Conservation (phyloP, 345 rosid species). For the Arabidopsis suecica region DNA sequence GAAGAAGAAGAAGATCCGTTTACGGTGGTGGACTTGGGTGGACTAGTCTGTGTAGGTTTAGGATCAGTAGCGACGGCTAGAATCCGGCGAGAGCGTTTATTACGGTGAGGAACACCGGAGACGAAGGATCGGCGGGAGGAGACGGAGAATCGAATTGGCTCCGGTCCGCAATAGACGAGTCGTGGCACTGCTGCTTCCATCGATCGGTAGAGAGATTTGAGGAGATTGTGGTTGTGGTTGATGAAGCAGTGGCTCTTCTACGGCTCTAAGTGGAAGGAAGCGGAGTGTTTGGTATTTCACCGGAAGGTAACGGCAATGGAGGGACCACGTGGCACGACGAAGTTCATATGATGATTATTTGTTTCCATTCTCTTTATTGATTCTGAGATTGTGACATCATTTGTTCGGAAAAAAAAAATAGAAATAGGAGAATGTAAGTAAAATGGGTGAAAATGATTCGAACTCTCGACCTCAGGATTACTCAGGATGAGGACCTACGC, state of each 20-base stretch:
- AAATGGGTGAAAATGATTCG: background rate
- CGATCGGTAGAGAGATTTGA: background rate
- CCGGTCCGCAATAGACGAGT: slow-evolving; percentile 62
- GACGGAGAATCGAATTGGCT: slow-evolving; percentile 48
- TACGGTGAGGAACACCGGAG: slow-evolving; percentile 43
- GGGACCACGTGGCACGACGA: slow-evolving; percentile 57
- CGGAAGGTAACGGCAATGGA: slow-evolving; percentile 44
- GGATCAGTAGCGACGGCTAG: slow-evolving; percentile 78
- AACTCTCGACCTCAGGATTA: background rate
- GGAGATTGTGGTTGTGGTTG: background rate
- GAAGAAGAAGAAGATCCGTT: slow-evolving; percentile 52
- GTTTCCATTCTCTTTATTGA: background rate
- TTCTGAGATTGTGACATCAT: background rate
- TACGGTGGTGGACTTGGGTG: slow-evolving; percentile 46
- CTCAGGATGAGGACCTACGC: too few relatives aligned
- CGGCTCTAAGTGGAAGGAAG: background rate
- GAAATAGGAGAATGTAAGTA: too few relatives aligned
- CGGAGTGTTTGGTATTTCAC: slow-evolving; percentile 16
- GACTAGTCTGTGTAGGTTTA: slow-evolving; percentile 57
- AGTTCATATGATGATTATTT: slow-evolving; percentile 27
- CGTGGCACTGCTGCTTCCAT: slow-evolving; percentile 68
- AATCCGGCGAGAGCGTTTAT: slow-evolving; percentile 49
- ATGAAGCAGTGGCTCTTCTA: slow-evolving; percentile 31
- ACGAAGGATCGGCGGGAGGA: slow-evolving; percentile 41
- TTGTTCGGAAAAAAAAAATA: background rate